Evolutionary conservation across 2,329 filamentous ascomycete genomes (phyloP), one percentile per base, ranked within the genome.

Genomic region (Aureobasidium sp.): DNA sequence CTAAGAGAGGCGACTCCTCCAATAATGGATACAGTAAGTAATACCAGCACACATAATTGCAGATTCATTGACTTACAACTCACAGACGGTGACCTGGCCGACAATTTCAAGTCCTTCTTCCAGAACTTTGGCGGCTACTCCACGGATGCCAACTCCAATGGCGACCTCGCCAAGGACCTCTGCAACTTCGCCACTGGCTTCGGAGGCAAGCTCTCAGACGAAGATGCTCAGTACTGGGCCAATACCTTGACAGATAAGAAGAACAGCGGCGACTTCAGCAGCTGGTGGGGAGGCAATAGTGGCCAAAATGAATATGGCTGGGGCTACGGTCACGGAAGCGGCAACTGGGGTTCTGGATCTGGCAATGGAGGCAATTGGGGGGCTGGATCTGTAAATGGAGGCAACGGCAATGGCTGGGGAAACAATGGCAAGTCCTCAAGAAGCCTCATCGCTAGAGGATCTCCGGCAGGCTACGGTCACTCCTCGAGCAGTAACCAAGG

Each of bases 61-160:
- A 43, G 17, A 3, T 43, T 20, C 15, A 13, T 3, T 26, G 24
- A 46, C 39, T 36, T 13, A 46, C n/a, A 34, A 12, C 2, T 15
- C 27, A 24, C 17, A 56, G 53, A 56, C 17, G 53, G 53, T 26
- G 53, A 56, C 17, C 37, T 56, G 39, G 53, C 41, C 20, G 41
- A 56, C 39, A 56, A 56, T 29, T 56, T 56, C 53, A 56, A 56
- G 13, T 44, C 37, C 17, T 56, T 56, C 27, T 56, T 56, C 37
- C 37, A 56, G 27, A 56, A 46, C 53, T 56, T 56, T 13, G 53
- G 53, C 10, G 39, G 53, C 2, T 46, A 20, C 17, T 56, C 37
- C 6, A 36, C 37, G 8, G 53, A 56, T 36, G 41, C n/a, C 9
- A 26, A 56, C 53, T 56, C 44, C 12, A 56, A 56, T 6, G 53